Conservation (phyloP, 495 filamentous ascomycete genomes). For the Schizothecium vesticola region DNA sequence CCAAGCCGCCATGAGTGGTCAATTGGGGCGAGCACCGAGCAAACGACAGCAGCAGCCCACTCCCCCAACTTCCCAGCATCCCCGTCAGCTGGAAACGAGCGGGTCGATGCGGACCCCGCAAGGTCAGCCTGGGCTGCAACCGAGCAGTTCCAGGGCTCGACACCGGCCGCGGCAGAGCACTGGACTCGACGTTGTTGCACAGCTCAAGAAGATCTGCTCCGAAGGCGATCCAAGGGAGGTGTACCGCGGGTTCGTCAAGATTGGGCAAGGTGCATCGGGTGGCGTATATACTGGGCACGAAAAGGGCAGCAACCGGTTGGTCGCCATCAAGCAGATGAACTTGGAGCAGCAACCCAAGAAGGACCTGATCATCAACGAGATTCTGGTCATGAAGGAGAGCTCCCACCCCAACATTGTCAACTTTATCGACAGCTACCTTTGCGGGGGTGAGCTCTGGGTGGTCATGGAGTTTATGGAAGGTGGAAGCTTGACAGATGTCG, state of each 20-base stretch:
- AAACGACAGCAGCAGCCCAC: slow-evolving; percentile 50
- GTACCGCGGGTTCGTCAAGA: slow-evolving; percentile 86
- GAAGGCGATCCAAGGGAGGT: slow-evolving; percentile 80
- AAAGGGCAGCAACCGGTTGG: slow-evolving; percentile 71
- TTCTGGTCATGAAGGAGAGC: slow-evolving; percentile 98
- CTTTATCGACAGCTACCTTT: slow-evolving; percentile 93
- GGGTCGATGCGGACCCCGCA: slow-evolving; percentile 48
- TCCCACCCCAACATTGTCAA: slow-evolving; percentile 98
- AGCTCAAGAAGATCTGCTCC: slow-evolving; percentile 82
- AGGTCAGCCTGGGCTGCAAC: slow-evolving; percentile 34
- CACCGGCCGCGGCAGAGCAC: slow-evolving; percentile 68
- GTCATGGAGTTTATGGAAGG: slow-evolving; percentile 99
- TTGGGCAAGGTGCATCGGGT: slow-evolving; percentile 94
- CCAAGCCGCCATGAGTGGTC: slow-evolving; percentile 54
- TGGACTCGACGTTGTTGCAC: slow-evolving; percentile 73
- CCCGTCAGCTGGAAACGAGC: slow-evolving; percentile 51
- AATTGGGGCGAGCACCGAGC: slow-evolving; percentile 59
- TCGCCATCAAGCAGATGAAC: slow-evolving; percentile 99
- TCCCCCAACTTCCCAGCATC: slow-evolving; percentile 51
- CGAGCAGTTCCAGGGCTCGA: slow-evolving; percentile 59
- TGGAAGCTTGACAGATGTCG: slow-evolving; percentile 93
- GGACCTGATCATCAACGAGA: slow-evolving; percentile 98
- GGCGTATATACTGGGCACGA: slow-evolving; percentile 94
- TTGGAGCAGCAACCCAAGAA: slow-evolving; percentile 98
- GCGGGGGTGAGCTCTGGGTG: slow-evolving; percentile 88